phyloP scores from a whole-genome alignment of 2,329 filamentous ascomycete species.

The Colletotrichum sp. region DNA sequence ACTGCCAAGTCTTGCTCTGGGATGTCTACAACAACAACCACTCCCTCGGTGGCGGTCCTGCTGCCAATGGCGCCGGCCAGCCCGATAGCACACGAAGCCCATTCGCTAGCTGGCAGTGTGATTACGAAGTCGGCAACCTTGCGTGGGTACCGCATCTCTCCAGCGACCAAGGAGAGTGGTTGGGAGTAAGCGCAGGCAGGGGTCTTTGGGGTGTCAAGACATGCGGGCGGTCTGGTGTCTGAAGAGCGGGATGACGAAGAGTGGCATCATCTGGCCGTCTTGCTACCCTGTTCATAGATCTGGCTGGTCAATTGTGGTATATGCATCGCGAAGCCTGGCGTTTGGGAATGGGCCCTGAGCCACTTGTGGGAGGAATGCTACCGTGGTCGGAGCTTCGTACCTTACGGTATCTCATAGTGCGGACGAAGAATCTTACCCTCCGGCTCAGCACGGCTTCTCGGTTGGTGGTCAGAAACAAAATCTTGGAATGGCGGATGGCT shows the following conservation, averaged over 20 bases:
- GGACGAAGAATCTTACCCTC: neutral
- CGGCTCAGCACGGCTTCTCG: neutral
- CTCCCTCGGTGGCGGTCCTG: conserved; percentile 44
- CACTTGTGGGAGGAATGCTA: neutral
- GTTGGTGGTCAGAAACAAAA: conserved; percentile 10
- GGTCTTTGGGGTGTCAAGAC: conserved; percentile 77
- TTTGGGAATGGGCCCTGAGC: conserved; percentile 15
- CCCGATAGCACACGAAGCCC: conserved; percentile 69
- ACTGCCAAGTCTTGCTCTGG: conserved; percentile 92
- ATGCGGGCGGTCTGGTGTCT: conserved; percentile 21
- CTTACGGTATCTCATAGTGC: neutral
- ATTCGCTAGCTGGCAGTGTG: conserved; percentile 81
- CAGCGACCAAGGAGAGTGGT: conserved; percentile 79
- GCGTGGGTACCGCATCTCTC: conserved; percentile 81
- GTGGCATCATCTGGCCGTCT: neutral
- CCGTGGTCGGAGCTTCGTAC: neutral
- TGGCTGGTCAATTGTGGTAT: conserved; percentile 19
- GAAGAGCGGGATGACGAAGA: conserved; percentile 1
- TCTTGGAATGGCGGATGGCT: conserved; percentile 7
- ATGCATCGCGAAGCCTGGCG: conserved; percentile 27
- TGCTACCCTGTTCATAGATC: conserved; percentile 18
- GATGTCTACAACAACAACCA: conserved; percentile 77
- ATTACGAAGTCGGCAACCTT: conserved; percentile 85
- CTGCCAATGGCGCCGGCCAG: conserved; percentile 54
- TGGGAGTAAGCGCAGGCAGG: conserved; percentile 80